Percentiles rank a stretch among this genome's conserved stretches.
phyloP scores from a whole-genome alignment of 192 early-diverging fungal genomes.

The Borealophlyctis nickersoniae region DNA sequence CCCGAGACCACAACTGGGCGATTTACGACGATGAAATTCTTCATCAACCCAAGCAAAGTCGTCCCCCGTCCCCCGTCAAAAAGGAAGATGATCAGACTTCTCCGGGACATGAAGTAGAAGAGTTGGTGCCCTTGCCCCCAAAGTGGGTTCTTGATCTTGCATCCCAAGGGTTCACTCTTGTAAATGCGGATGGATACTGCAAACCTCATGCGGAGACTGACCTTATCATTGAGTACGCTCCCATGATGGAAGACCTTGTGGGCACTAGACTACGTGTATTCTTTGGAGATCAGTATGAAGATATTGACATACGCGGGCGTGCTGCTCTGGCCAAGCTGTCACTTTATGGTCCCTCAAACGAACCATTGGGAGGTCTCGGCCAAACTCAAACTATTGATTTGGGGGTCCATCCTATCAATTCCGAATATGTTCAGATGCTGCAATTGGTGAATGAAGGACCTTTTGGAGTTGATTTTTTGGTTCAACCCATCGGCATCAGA shows the following conservation, averaged over 20 bases:
- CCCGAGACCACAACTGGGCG: conserved; percentile 39
- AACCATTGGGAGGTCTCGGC: conserved; percentile 19
- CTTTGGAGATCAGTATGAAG: conserved; percentile 48
- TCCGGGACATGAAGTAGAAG: neutral
- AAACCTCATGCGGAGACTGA: conserved; percentile 33
- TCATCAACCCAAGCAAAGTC: too few species aligned
- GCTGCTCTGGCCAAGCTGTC: conserved; percentile 39
- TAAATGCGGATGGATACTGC: conserved; percentile 52
- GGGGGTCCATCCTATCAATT: conserved; percentile 56
- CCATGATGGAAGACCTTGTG: conserved; percentile 27
- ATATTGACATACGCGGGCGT: conserved; percentile 44
- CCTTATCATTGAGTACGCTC: conserved; percentile 46
- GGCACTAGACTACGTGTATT: conserved; percentile 38
- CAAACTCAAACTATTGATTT: conserved; percentile 37
- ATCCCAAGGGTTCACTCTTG: conserved; percentile 33
- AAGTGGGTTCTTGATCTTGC: conserved; percentile 36
- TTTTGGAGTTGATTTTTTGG: conserved; percentile 57
- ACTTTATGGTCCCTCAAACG: conserved; percentile 29
- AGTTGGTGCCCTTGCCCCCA: neutral
- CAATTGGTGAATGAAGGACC: conserved; percentile 53
- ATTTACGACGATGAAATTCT: conserved; percentile 35
- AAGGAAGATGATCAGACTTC: conserved; percentile 1
- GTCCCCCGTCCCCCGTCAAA: too few species aligned
- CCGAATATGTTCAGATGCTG: conserved; percentile 34
- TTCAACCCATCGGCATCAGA: conserved; percentile 51